Base-by-base conservation (phyloP, 2,329 filamentous ascomycete genomes). In the Trichoderma semiorbis region DNA sequence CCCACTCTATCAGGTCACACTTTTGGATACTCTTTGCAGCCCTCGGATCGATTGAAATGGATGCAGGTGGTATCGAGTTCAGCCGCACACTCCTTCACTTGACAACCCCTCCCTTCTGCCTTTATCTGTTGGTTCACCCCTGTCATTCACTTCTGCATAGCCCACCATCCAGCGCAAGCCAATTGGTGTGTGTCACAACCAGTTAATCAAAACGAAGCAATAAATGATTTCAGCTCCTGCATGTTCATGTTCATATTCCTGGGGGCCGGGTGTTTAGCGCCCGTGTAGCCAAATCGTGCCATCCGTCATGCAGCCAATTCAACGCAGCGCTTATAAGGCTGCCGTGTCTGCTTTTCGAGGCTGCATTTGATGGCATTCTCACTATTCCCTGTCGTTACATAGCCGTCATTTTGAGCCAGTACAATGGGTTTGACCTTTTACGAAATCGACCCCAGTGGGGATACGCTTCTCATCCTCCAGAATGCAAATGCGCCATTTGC, bases 381-480 rank as follows among this genome's bases (percentile, higher is more conserved):
- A 34, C 3, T 8, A 16, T 21, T 39, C 24, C 7, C 3, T 36
- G n/a, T 12, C 30, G 11, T 61, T 21, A 34, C 12, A 5, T 14
- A 10, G 43, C n/a, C 14, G 2, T 18, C 5, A 3, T 12, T 24
- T 7, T 50, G 10, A 50, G 1, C n/a, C n/a, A 16, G 34, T 16
- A 11, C 34, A 18, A 62, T 62, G 60, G 21, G 3, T 5, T 5
- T 34, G 8, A 62, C 21, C 12, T 14, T 58, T 36, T 24, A 66
- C 24, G 61, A 47, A 18, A 21, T 71, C 10, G 69, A 65, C 16
- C 61, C 69, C 21, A 58, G 36, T 21, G 69, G 69, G 32, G 69
- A 71, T 50, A 71, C 69, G 2, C 60, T 71, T 32, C 60, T 71
- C 24, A 58, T 57, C 11, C 69, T 71, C 32, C 47, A 18, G 16